Percentiles rank a stretch among this genome's conserved stretches.
Conservation (phyloP, 2,329 filamentous ascomycete species). For the Fusarium sp. region DNA sequence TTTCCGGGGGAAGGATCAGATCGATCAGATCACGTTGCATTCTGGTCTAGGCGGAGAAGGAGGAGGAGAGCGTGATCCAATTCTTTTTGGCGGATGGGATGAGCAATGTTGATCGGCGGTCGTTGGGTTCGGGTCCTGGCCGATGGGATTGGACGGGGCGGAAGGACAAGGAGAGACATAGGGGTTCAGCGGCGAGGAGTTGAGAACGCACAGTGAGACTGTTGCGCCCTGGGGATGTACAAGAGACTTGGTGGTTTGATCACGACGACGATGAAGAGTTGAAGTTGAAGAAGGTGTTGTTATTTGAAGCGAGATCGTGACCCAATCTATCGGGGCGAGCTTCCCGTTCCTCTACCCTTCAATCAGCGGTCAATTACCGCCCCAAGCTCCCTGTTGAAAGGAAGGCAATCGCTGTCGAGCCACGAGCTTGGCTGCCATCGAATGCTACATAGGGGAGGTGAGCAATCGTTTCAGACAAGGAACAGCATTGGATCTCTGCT, state of each 20-base stretch:
- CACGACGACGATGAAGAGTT: neutral
- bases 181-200: slow-evolving; percentile 5
- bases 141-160: slow-evolving; percentile 1
- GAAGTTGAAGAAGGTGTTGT: slow-evolving; percentile 6
- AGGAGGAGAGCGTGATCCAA: slow-evolving; percentile 1
- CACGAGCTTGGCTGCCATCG: slow-evolving; percentile 8
- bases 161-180: slow-evolving; percentile 16
- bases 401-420: slow-evolving; percentile 14
- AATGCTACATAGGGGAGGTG: slow-evolving; percentile 11
- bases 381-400: slow-evolving; percentile 11
- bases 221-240: neutral
- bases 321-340: slow-evolving; percentile 11
- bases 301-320: slow-evolving; percentile 13
- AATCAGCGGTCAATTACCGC: slow-evolving; percentile 9
- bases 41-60: slow-evolving; percentile 23
- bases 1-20: slow-evolving; percentile 29
- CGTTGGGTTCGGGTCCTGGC: neutral
- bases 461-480: slow-evolving; percentile 22
- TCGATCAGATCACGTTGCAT: slow-evolving; percentile 41
- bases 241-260: neutral
- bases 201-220: neutral
- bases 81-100: neutral
- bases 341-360: neutral
- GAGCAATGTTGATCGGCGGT: slow-evolving; percentile 27
- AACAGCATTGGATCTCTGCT: neutral